Base-by-base conservation (phyloP, 1,284 basidiomycete genomes). In the Cryptococcus amylolentus region DNA sequence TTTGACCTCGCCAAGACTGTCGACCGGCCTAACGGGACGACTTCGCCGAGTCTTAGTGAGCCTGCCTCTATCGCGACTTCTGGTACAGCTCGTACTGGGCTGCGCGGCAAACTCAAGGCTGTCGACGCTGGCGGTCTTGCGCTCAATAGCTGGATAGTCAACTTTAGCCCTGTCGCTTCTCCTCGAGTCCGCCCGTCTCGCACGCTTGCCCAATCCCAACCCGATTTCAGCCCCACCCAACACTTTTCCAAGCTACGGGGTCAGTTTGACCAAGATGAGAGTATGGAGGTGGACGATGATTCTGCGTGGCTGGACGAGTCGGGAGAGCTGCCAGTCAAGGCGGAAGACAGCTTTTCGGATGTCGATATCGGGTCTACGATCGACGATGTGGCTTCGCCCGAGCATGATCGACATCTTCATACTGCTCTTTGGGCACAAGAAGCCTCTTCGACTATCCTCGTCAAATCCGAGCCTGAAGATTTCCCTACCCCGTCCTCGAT, bases 341-440 rank as follows among this genome's bases (percentile, higher is more conserved):
- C 63, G 3, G 72, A 75, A 37, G 73, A 75, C 31, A 54, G 64
- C 2, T 63, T 70, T 26, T 72, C 70, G 2, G 72, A 73, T 46
- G 54, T 65, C 16, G 73, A 73, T 37, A 50, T 70, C 8, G 57
- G 55, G 12, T 73, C 70, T 6, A 66, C 58, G 14, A 50, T 68
- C 13, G 73, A 68, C 20, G 71, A 73, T 23, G 56, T 60, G 10
- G 54, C 66, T n/a, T 70, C 71, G 1, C 69, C 69, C 2, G 73
- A 71, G 53, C 69, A 70, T 44, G 73, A 75, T 47, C 62, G 67
- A 26, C 65, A 67, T 28, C 54, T 68, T 23, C 62, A 72, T 51
- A 72, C 71, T 2, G 72, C 72, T 31, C 69, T 67, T 23, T 75
- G 73, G 73, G 72, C 73, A 7, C 61, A 61, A 10, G 67, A 70